Evolutionary conservation across 768 basidiomycete genomes (phyloP).

Genomic region (Terana coerulea): DNA sequence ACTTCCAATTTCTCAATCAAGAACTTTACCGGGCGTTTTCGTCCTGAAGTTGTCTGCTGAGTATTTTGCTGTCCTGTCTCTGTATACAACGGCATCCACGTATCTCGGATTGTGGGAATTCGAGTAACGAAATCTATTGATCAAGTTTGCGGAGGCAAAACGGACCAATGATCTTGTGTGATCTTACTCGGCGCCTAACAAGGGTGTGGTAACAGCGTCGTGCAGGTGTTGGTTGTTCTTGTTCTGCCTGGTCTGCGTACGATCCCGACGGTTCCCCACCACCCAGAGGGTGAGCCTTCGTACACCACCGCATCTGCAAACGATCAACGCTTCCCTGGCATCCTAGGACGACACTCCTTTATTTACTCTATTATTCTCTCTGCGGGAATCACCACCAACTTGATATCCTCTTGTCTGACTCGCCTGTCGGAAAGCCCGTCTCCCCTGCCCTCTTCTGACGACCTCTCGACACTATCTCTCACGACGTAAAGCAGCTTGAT

Average conservation of each 20-base stretch:
- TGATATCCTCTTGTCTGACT: slow-evolving; percentile 4
- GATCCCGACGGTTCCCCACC: slow-evolving; percentile 16
- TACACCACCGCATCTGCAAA: slow-evolving; percentile 4
- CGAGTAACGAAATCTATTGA: too few relatives aligned
- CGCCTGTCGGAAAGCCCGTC: not conserved
- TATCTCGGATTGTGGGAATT: too few relatives aligned
- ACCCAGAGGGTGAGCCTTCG: slow-evolving; percentile 13
- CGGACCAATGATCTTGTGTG: not conserved
- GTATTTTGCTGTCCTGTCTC: too few relatives aligned
- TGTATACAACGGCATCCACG: not conserved
- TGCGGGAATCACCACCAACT: not conserved
- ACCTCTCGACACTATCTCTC: not conserved
- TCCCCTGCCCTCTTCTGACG: not conserved
- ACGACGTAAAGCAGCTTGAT: not conserved
- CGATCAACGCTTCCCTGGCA: slow-evolving; percentile 16
- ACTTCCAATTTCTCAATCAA: not conserved
- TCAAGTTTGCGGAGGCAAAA: slow-evolving; percentile 1
- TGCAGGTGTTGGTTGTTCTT: slow-evolving; percentile 15
- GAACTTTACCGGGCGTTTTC: too few relatives aligned
- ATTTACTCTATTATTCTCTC: slow-evolving; percentile 9
- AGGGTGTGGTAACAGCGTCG: not conserved
- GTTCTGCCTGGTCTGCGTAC: slow-evolving; percentile 24
- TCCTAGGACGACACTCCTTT: slow-evolving; percentile 28
- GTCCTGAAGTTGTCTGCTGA: too few relatives aligned
- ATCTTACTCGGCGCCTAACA: slow-evolving; percentile 1